Base-by-base conservation (phyloP, 2,329 filamentous ascomycete species). In the Diplodia intermedia region DNA sequence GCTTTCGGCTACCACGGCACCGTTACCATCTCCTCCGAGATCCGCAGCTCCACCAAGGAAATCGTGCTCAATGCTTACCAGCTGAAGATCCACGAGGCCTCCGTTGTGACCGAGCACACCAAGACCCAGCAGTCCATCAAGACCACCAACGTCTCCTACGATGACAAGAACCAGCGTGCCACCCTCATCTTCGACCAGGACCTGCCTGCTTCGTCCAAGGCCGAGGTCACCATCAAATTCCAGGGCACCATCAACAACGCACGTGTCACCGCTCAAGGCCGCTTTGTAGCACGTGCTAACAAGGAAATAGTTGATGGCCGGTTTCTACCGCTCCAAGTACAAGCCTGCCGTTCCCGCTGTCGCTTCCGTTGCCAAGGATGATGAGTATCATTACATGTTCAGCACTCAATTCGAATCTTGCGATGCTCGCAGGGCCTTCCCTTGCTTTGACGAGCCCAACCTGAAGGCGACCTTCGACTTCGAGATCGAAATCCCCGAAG, bases 321-420 rank as follows among this genome's bases (percentile, higher is more conserved):
- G 94, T 50, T 97, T 97, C 84, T 97, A 95, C 81, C 89, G 93
- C 72, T 94, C 92, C 75, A 93, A 95, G 82, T 99, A 99, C 82
- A 97, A 93, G 84, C 92, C 94, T 20, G 82, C 86, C 66, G 88
- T 86, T 49, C 83, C 90, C 40, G 87, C 93, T 7, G 86, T 91
- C 57, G 83, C 89, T 52, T 93, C 92, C 14, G 93, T 97, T 1
- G 91, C 93, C 33, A 90, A 86, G 75, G 93, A 89, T 68, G 84
- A 82, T 57, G 86, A 89, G 66, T 83, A 86, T 73, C 83, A 89
- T 76, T 88, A 81, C 86, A 90, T 84, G 86, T 88, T 97, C 80
- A 97, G 92, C 83, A 99, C 95, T 60, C 95, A 99, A 79, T 99
- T 99, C 77, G 95, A 99, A 84, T 91, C 94, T 55, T 97, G 93